Percentiles rank a stretch among this genome's conserved stretches.
Evolutionary conservation across 2,329 filamentous ascomycete genomes (phyloP).

Genomic region (Samsoniella hepiali): DNA sequence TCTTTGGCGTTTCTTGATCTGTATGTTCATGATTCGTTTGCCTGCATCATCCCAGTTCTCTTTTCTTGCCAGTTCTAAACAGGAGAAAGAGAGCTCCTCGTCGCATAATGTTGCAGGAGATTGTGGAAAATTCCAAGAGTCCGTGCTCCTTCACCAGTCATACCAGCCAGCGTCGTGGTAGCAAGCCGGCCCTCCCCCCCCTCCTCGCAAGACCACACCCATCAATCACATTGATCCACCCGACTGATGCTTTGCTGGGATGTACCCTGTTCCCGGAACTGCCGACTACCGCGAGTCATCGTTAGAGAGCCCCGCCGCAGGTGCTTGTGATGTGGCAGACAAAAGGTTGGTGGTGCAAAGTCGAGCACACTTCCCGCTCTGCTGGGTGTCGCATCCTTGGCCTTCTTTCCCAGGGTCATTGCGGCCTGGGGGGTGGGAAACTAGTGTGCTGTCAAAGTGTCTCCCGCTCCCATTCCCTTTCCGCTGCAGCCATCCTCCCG

Average conservation of each 20-base stretch:
- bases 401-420: conserved; percentile 4
- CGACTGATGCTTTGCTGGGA: conserved; percentile 17
- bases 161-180: not conserved
- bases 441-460: conserved; percentile 16
- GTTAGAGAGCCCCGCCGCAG: conserved; percentile 9
- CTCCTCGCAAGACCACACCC: not conserved
- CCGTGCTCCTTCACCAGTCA: conserved; percentile 16
- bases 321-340: conserved; percentile 15
- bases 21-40: conserved; percentile 15
- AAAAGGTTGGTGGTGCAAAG: conserved; percentile 3
- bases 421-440: not conserved
- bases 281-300: conserved; percentile 21
- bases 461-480: conserved; percentile 3
- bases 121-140: conserved; percentile 9
- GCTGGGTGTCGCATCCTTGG: conserved; percentile 3
- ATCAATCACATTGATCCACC: conserved; percentile 16
- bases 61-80: not conserved
- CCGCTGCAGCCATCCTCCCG: conserved; percentile 8
- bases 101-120: conserved; percentile 16
- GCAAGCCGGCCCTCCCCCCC: not conserved
- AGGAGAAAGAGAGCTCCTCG: not conserved
- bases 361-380: not conserved
- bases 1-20: conserved; percentile 1
- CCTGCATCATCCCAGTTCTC: conserved; percentile 11
- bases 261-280: conserved; percentile 19